Base-by-base conservation (phyloP, 495 filamentous ascomycete genomes). In the Daldinia vernicosa region DNA sequence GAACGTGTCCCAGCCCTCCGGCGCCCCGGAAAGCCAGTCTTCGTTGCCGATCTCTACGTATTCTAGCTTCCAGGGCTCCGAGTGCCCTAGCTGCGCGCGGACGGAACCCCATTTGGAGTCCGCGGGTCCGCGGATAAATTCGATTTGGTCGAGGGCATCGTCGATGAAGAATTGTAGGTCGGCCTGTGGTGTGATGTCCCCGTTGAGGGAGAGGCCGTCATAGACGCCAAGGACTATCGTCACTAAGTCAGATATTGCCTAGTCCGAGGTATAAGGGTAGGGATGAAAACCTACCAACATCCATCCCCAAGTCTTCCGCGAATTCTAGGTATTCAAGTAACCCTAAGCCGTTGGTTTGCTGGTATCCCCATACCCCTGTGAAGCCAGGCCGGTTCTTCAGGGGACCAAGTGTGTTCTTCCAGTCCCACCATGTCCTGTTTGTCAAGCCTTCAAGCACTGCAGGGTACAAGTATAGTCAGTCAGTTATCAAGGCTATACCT, bases 21-120 rank as follows among this genome's bases (percentile, higher is more conserved):
- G 70, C 7, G 76, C 69, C 2, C 77, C 76, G n/a, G 80, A 78
- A 17, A 89, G 85, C 74, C 83, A 86, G 60, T 91, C 89, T 72
- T 91, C 88, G 68, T 91, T 91, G 27, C 89, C 89, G 69, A 91
- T 83, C 73, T 90, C 89, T 35, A 90, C 87, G 59, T 85, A 89
- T 57, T 81, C 82, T 58, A 91, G 78, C 22, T 71, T 79, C 79
- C 84, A 91, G 4, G 89, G 88, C 35, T 87, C 79, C 1, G 83
- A 78, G 61, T 89, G 83, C 11, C 89, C 89, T 8, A 88, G 80
- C 9, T 79, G 67, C 14, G 86, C 87, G 39, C 89, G 85, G 9
- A 86, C 73, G 8, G 84, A 80, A 28, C 89, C 89, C 79, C 86
- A 91, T 17, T 77, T 81, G 8, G 88, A 88, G 24, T 78, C 77